Evolutionary conservation across 495 filamentous ascomycete genomes (phyloP), one percentile per base, ranked within the genome.

Genomic region (Copromyces sp.): DNA sequence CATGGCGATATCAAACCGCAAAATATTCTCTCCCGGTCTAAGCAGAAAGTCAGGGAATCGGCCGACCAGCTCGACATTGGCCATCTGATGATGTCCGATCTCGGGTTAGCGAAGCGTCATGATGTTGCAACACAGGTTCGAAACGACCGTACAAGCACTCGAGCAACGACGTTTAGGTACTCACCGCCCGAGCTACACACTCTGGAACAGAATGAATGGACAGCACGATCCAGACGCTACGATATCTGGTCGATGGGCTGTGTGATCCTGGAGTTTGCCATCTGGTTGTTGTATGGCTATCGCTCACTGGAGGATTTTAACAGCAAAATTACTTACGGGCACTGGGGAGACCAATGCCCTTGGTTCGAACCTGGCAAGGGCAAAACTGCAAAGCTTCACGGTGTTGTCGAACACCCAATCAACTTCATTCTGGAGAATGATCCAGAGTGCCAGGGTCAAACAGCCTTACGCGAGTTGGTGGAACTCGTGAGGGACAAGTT

Each of bases 171-270:
- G 0, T 16, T 39, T 1, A 32, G 38, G 24, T 81, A 80, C 70
- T 74, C 77, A 38, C 70, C 79, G 2, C 80, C 80, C n/a, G 79
- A 82, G 69, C 72, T 75, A 45, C 37, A 2, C 9, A 69, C 20
- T 38, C 70, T 35, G 29, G 69, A 8, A 75, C 76, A 39, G 78
- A 79, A 11, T n/a, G n/a, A n/a, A n/a, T n/a, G n/a, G n/a, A n/a
- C n/a, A 45, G 39, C 6, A 45, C 65, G 9, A 14, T 39, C 42
- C 24, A 45, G 69, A 20, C 29, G 38, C 17, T 82, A 80, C 47
- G 81, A 83, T 44, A 80, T 82, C 11, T 83, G 81, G 82, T 80
- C 80, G 3, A 77, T 83, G 68, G 82, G 82, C 3, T 83, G 82
- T 68, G 74, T 83, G 29, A 76, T 72, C 20, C 68, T 82, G 9